Percentiles rank a stretch among this genome's conserved stretches.
These are phyloP conservation scores for Paulownia fortunei DNA, from an alignment of 257 asterid genomes.

Conservation along the genomic window DNA sequence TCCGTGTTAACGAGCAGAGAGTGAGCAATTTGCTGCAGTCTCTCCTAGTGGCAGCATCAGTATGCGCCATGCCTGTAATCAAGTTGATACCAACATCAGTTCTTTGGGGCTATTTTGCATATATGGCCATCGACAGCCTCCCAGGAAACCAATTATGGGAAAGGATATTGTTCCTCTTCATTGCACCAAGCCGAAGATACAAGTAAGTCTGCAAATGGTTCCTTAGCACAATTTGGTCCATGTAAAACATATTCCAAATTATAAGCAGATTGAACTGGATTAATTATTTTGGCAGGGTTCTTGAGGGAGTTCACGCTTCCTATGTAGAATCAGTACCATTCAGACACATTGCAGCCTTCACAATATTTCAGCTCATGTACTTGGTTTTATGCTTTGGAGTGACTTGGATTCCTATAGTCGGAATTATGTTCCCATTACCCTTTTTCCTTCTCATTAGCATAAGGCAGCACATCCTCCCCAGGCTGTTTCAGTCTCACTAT, in stretches of 20 bases:
- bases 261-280: no score
- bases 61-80: constrained; percentile 57
- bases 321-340: constrained; percentile 65
- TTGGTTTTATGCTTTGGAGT: constrained; percentile 57
- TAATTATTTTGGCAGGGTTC: constrained; percentile 37
- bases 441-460: constrained; percentile 59
- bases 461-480: constrained; percentile 63
- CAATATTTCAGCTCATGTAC: constrained; percentile 52
- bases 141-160: constrained; percentile 73
- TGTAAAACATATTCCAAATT: no score
- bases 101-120: constrained; percentile 72
- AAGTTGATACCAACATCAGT: constrained; percentile 64
- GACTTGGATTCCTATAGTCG: constrained; percentile 74
- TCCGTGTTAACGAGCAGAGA: constrained; percentile 73
- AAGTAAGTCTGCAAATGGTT: constrained; percentile 39
- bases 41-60: constrained; percentile 53
- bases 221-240: no score
- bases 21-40: constrained; percentile 70
- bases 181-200: constrained; percentile 56
- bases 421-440: constrained; percentile 67
- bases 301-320: constrained; percentile 58
- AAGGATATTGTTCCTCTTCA: constrained; percentile 52
- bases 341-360: constrained; percentile 52
- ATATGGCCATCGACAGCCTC: constrained; percentile 77
- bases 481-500: constrained; percentile 39